Evolutionary conservation across 2,329 filamentous ascomycete genomes (phyloP).

Genomic region (Clathrospora elynae): DNA sequence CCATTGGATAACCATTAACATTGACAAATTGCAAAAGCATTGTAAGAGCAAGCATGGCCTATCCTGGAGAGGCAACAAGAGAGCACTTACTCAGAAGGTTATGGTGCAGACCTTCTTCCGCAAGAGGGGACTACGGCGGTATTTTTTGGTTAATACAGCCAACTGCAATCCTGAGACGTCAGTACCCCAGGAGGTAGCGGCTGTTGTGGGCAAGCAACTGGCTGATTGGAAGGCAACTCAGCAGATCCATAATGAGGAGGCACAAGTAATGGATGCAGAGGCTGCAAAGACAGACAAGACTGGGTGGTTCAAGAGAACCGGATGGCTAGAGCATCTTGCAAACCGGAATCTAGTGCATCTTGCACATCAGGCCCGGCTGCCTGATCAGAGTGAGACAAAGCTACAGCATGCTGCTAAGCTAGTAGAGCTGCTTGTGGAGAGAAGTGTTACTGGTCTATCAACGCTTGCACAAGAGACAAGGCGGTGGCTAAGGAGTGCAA

Average conservation of each 20-base stretch:
- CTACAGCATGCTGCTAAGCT: background rate
- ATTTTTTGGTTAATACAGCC: background rate
- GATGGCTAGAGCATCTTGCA: conserved; percentile 3
- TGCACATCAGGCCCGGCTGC: background rate
- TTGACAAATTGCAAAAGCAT: background rate
- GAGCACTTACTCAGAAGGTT: background rate
- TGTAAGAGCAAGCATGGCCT: background rate
- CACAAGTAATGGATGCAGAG: conserved; percentile 3
- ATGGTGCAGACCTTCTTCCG: background rate
- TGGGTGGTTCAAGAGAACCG: conserved; percentile 8
- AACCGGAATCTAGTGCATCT: conserved; percentile 4
- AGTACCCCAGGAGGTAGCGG: background rate
- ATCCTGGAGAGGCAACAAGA: background rate
- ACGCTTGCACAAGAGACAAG: conserved; percentile 6
- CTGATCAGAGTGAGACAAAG: background rate
- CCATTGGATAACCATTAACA: background rate
- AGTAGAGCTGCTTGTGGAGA: conserved; percentile 2
- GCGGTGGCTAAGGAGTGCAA: conserved; percentile 7
- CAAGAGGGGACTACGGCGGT: background rate
- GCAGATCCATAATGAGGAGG: background rate
- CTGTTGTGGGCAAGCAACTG: background rate
- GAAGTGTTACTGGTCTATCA: conserved; percentile 3
- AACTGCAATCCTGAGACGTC: background rate
- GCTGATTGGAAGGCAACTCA: background rate
- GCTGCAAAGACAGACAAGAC: conserved; percentile 10